These are phyloP conservation scores for Hanseniaspora mollemarum DNA, from an alignment of 805 yeast genomes.

Conservation along the genomic window DNA sequence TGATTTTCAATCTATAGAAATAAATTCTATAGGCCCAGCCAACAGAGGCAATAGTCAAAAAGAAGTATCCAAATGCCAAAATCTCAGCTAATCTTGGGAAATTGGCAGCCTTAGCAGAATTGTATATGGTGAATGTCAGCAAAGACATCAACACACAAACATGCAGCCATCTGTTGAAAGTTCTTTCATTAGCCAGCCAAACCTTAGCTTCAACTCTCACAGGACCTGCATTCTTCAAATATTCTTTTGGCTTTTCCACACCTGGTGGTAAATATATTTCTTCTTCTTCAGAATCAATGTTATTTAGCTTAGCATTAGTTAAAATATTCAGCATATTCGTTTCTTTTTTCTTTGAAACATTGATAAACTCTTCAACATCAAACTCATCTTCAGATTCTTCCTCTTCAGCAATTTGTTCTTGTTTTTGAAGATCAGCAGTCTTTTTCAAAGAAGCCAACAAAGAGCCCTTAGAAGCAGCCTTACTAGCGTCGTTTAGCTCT, in stretches of 20 bases:
- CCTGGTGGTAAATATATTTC: constrained; percentile 83
- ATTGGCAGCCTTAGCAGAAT: constrained; percentile 57
- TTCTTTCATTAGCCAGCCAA: constrained; percentile 96
- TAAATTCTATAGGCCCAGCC: constrained; percentile 81
- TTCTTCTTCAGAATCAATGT: constrained; percentile 75
- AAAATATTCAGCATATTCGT: constrained; percentile 31
- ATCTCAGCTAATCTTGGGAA: constrained; percentile 51
- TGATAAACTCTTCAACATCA: constrained; percentile 49
- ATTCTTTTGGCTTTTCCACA: constrained; percentile 65
- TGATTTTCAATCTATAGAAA: constrained; percentile 55
- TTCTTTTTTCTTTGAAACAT: constrained; percentile 27
- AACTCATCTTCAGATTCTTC: constrained; percentile 30
- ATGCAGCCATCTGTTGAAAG: constrained; percentile 89
- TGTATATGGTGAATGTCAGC: constrained; percentile 72
- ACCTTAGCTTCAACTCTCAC: constrained; percentile 93
- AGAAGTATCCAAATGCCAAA: constrained; percentile 72
- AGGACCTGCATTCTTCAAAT: constrained; percentile 82
- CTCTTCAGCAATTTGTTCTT: neutral
- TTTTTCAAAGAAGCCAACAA: constrained; percentile 9
- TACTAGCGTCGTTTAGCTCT: constrained; percentile 8
- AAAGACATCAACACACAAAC: constrained; percentile 77
- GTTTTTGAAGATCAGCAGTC: constrained; percentile 3
- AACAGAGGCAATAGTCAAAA: constrained; percentile 69
- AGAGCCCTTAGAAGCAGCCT: constrained; percentile 1
- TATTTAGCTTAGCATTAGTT: constrained; percentile 36